Evolutionary conservation across 192 early-diverging fungal genomes (phyloP), one percentile per base, ranked within the genome.

Genomic region (Coemansia sp.): DNA sequence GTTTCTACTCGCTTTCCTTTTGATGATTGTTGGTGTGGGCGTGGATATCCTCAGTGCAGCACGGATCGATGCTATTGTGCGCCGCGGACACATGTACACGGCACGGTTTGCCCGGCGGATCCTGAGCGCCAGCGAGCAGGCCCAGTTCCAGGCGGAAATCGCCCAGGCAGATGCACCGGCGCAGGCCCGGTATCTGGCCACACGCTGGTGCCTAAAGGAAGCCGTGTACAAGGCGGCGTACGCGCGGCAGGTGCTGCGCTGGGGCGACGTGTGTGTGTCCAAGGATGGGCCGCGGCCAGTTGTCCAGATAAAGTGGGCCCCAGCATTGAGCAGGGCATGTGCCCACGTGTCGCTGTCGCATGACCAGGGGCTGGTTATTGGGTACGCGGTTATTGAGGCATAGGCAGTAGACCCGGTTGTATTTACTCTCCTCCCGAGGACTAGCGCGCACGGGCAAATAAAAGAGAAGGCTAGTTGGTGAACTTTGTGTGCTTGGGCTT

Each of bases 21-120:
- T 26, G 38, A 87, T 85, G 75, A 85, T 94, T 9, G 16, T 91
- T 6, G 88, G 90, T 0, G 74, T 91, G 30, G 91, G 91, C 14
- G 63, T 84, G 21, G 90, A 94, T 49, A 81, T 91, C 26, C 54
- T 90, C 18, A 82, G 82, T 44, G 35, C 86, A 14, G 75, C 81
- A 5, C 78, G 89, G 6, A 73, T 94, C 20, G 51, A 43, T 7
- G 27, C 54, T 1, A 54, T 91, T 4, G 57, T 91, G 0, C 12
- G 45, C 11, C 70, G 80, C 22, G 69, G 67, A 5, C 55, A 64
- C 8, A 56, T 22, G 5, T 67, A 71, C 9, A 54, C 76, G 10
- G 32, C 62, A 5, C 53, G 78, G 5, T 79, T 92, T 43, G 60
- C 83, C 2, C 72, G 65, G 12, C 64, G 84, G 1, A 83, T 92